A percentile compares a stretch with the other conserved stretches of the same genome.
These are phyloP conservation scores for Luffa aegyptiaca DNA, from an alignment of 306 rosid species.

Conservation along the genomic window DNA sequence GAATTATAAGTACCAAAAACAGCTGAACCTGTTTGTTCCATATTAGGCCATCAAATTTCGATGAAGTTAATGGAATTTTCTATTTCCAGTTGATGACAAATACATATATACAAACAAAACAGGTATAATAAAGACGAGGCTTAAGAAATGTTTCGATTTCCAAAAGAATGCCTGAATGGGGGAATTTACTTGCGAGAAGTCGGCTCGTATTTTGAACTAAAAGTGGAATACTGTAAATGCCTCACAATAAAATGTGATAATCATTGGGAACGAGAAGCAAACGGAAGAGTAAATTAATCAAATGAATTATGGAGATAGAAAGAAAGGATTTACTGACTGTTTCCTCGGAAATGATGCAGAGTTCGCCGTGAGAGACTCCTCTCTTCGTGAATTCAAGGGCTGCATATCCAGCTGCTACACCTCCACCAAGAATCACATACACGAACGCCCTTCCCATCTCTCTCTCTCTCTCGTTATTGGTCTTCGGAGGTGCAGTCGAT, in stretches of 20 bases:
- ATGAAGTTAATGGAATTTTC: background rate
- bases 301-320: background rate
- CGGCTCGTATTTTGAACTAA: background rate
- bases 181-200: background rate
- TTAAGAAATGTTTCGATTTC: background rate
- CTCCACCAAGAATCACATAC: constrained; percentile 96
- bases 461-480: background rate
- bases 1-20: background rate
- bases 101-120: background rate
- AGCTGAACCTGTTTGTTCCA: background rate
- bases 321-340: constrained; percentile 32
- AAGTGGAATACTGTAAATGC: background rate
- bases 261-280: background rate
- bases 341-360: constrained; percentile 93
- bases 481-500: constrained; percentile 1
- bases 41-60: background rate
- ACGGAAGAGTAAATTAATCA: background rate
- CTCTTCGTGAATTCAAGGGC: constrained; percentile 79
- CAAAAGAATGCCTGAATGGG: background rate
- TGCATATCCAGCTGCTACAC: constrained; percentile 98
- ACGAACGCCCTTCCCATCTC: constrained; percentile 90
- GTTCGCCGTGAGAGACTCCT: constrained; percentile 81
- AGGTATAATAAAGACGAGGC: background rate
- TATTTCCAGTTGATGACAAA: background rate
- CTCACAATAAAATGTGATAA: background rate